phyloP scores from a whole-genome alignment of 2,329 filamentous ascomycete species.

The Hypoxylon sp. region DNA sequence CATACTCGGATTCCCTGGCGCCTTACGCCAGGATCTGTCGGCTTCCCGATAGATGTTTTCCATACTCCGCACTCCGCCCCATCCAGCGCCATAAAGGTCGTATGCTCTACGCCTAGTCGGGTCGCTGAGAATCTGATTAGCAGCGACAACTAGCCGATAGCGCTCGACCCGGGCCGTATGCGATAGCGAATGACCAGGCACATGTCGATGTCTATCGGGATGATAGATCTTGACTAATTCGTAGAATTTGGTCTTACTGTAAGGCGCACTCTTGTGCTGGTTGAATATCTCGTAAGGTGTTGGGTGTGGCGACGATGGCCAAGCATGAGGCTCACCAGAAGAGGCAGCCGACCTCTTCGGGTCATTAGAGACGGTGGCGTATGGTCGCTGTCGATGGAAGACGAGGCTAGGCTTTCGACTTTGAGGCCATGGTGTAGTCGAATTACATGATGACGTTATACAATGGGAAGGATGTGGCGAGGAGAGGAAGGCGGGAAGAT shows the following conservation, averaged over 20 bases:
- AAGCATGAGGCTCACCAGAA: conserved; percentile 49
- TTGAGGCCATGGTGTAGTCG: conserved; percentile 27
- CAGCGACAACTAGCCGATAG: conserved; percentile 88
- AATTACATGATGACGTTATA: conserved; percentile 48
- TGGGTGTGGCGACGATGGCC: conserved; percentile 67
- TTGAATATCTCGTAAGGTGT: conserved; percentile 94
- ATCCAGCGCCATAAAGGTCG: conserved; percentile 85
- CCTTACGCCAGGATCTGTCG: conserved; percentile 64
- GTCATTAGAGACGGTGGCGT: conserved; percentile 48
- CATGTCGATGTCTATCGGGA: conserved; percentile 75
- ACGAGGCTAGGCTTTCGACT: conserved; percentile 1
- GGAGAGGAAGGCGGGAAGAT: conserved; percentile 39
- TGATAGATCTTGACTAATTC: conserved; percentile 96
- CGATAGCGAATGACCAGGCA: conserved; percentile 62
- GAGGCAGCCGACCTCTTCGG: conserved; percentile 41
- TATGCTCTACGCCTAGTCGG: conserved; percentile 83
- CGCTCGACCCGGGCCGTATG: conserved; percentile 80
- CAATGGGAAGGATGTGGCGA: conserved; percentile 36
- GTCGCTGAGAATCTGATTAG: conserved; percentile 89
- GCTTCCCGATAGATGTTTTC: conserved; percentile 56
- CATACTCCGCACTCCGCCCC: conserved; percentile 72
- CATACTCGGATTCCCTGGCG: conserved; percentile 63
- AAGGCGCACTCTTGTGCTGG: conserved; percentile 69
- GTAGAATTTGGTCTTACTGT: conserved; percentile 88
- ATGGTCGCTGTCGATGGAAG: conserved; percentile 32